Percentiles rank a stretch among this genome's conserved stretches.
phyloP scores from a whole-genome alignment of 2,329 filamentous ascomycete species.

The Trichoderma sp. region DNA sequence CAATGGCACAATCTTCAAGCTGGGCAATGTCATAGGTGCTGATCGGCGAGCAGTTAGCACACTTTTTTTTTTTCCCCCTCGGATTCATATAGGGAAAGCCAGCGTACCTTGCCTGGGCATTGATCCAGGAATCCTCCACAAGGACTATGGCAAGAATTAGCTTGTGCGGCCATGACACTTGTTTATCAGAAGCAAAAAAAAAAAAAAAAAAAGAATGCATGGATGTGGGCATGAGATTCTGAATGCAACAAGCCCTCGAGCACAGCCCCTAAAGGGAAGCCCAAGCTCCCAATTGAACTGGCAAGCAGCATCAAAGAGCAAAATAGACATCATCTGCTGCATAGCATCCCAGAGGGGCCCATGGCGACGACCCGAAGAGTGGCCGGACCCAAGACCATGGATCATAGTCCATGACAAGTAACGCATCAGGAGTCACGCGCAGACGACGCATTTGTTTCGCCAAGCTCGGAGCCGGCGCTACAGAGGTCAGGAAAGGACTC shows the following conservation, averaged over 20 bases:
- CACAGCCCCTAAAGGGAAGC: background rate
- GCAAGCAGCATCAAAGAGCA: background rate
- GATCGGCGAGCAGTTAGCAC: background rate
- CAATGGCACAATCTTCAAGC: constrained; percentile 71
- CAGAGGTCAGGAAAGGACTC: constrained; percentile 27
- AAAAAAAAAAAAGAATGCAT: too few relatives aligned
- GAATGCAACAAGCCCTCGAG: background rate
- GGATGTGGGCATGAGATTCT: background rate
- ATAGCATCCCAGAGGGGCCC: background rate
- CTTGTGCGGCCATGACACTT: background rate
- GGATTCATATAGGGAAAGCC: background rate
- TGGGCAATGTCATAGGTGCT: constrained; percentile 63
- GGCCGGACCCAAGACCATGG: background rate
- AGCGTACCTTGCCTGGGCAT: constrained; percentile 38
- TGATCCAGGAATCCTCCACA: constrained; percentile 40
- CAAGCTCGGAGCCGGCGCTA: constrained; percentile 10
- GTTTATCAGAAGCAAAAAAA: background rate
- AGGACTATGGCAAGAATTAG: constrained; percentile 31
- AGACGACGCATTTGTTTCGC: background rate
- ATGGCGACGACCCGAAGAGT: background rate
- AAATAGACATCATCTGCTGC: background rate
- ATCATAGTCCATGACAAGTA: background rate
- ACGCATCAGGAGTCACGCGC: constrained; percentile 1
- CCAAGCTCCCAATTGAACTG: constrained; percentile 6
- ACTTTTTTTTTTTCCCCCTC: too few relatives aligned